Base-by-base conservation (phyloP, 2,329 filamentous ascomycete species). In the Dothideomycetidae sp. region DNA sequence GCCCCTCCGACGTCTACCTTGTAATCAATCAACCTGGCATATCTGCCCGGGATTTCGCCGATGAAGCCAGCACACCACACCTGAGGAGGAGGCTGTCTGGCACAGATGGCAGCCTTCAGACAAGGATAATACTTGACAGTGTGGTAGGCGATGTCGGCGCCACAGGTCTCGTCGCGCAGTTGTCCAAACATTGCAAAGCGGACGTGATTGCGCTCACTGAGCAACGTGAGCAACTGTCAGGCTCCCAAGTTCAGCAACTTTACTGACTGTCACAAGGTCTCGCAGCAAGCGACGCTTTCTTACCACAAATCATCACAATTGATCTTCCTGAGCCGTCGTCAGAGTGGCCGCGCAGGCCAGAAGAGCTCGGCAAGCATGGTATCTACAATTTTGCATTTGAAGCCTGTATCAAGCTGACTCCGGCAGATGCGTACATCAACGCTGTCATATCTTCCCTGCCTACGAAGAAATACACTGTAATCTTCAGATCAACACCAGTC, bases 21-120 rank as follows among this genome's bases (percentile, higher is more conserved):
- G 57, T 94, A 46, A 70, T 92, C 43, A 73, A 75, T 18, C 84
- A 93, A 54, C 76, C 81, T 9, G 79, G 80, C 47, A 67, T 85
- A 40, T 75, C 77, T 47, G 70, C 75, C 29, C 64, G 67, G 44
- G 83, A 93, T 56, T 75, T 88, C 50, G 60, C 62, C 46, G 60
- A 63, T 48, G 53, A 59, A 57, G 53, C 57, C 53, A 61, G 63
- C 44, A 65, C 65, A 47, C 71, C 65, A 52, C 70, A 64, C 60
- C 68, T 62, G 62, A 67, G 55, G 41, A 61, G 63, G 44, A 66
- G 70, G 50, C 62, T 68, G 57, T 35, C 53, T 68, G 50, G 60
- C 40, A 15, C 31, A 12, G 32, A 39, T 16, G 14, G 33, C 12
- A 21, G n/a, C 3, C 15, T 36, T 16, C 36, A 40, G 33, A 36